A percentile compares a stretch with the other conserved stretches of the same genome.
Evolutionary conservation across 2,329 filamentous ascomycete genomes (phyloP).

Genomic region (Pseudovirgaria hyperparasitica): DNA sequence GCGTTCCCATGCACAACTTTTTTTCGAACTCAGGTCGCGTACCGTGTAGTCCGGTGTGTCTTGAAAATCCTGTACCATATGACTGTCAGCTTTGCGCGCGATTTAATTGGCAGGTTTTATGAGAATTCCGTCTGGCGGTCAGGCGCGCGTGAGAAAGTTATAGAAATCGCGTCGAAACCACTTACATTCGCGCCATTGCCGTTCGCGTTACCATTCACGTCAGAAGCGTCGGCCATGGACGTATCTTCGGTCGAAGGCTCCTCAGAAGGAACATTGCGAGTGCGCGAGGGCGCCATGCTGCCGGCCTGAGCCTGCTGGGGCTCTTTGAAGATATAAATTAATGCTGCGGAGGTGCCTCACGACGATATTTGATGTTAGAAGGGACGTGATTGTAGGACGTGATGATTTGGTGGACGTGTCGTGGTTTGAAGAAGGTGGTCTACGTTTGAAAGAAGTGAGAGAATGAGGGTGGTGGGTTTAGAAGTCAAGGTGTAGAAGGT

Average conservation of each 20-base stretch:
- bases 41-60: conserved; percentile 52
- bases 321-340: too few species aligned
- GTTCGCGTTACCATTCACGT: conserved; percentile 18
- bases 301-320: conserved; percentile 11
- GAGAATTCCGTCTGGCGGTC: background rate
- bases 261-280: conserved; percentile 20
- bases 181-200: conserved; percentile 11
- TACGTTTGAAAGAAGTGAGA: too few species aligned
- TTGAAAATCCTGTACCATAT: conserved; percentile 31
- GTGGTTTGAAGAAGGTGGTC: too few species aligned
- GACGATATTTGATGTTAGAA: too few species aligned
- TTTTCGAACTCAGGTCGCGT: conserved; percentile 9
- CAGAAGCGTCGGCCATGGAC: conserved; percentile 19
- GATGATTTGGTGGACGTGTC: too few species aligned
- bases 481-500: too few species aligned
- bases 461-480: too few species aligned
- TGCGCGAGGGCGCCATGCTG: conserved; percentile 26
- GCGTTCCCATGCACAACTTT: conserved; percentile 2
- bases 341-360: too few species aligned
- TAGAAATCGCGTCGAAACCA: background rate
- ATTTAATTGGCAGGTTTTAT: conserved; percentile 1
- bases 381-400: too few species aligned
- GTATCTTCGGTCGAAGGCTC: conserved; percentile 24
- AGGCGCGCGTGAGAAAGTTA: background rate
- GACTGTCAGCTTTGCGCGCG: conserved; percentile 1